Evolutionary conservation across 1,139 yeast species (phyloP).

Genomic region (Yamadazyma epiphylla): DNA sequence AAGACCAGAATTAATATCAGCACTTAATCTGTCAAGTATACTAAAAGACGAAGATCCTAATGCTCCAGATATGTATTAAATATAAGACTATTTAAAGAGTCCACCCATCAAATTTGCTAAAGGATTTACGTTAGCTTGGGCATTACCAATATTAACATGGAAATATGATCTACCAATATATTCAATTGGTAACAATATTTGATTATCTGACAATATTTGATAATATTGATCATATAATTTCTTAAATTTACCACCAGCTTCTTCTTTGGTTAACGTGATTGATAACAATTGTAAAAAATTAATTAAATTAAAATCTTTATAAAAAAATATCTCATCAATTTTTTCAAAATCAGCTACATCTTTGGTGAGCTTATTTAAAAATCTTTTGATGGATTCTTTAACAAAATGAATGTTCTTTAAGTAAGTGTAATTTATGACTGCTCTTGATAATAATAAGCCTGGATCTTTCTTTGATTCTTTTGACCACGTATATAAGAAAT

Average conservation of each 20-base stretch:
- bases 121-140: constrained; percentile 59
- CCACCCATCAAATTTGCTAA: constrained; percentile 87
- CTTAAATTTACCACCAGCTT: constrained; percentile 50
- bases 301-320: constrained; percentile 36
- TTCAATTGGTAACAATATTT: constrained; percentile 41
- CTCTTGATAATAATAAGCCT: constrained; percentile 55
- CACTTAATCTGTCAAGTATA: constrained; percentile 54
- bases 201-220: constrained; percentile 23
- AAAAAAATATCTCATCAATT: constrained; percentile 13
- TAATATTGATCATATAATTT: constrained; percentile 47
- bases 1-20: constrained; percentile 67
- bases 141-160: constrained; percentile 44
- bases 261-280: constrained; percentile 52
- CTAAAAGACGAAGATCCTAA: constrained; percentile 23
- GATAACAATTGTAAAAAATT: constrained; percentile 71
- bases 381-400: constrained; percentile 37
- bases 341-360: constrained; percentile 7
- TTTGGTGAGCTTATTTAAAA: constrained; percentile 22
- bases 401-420: constrained; percentile 62
- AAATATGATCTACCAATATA: constrained; percentile 45
- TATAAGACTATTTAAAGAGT: constrained; percentile 41
- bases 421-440: constrained; percentile 66
- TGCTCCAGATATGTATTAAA: neutral
- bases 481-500: constrained; percentile 59
- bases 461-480: constrained; percentile 31